phyloP scores from a whole-genome alignment of 2,329 filamentous ascomycete genomes.

The Teratosphaeria zuluensis region DNA sequence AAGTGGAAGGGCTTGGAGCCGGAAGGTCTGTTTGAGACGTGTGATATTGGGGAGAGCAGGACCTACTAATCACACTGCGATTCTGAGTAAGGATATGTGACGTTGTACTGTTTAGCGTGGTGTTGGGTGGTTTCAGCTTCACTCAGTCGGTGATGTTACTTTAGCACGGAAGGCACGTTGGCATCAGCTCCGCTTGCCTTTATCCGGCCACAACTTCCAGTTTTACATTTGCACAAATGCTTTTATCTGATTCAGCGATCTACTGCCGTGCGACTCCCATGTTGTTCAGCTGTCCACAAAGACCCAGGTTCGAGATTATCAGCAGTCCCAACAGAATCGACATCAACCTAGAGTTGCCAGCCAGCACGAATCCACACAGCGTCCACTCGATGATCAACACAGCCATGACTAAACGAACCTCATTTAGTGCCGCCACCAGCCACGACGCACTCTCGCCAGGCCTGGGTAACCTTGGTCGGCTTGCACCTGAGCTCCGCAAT shows the following conservation, averaged over 20 bases:
- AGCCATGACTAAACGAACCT: not conserved
- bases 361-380: not conserved
- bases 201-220: not conserved
- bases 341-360: not conserved
- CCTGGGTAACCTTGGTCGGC: conserved; percentile 5
- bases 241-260: not conserved
- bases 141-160: not conserved
- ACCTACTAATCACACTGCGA: conserved; percentile 22
- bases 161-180: not conserved
- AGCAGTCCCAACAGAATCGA: not conserved
- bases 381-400: not conserved
- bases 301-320: not conserved
- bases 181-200: not conserved
- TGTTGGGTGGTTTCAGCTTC: conserved; percentile 2
- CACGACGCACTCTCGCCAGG: not conserved
- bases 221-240: not conserved
- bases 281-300: not conserved
- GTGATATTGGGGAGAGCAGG: conserved; percentile 73
- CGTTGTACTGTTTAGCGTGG: not conserved
- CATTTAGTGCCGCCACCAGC: not conserved
- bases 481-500: conserved; percentile 15
- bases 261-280: not conserved
- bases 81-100: not conserved
- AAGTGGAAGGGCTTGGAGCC: conserved; percentile 56
- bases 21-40: conserved; percentile 68